These are phyloP conservation scores for Carex parvula DNA, from an alignment of 176 grass and related monocot genomes.

Conservation along the genomic window DNA sequence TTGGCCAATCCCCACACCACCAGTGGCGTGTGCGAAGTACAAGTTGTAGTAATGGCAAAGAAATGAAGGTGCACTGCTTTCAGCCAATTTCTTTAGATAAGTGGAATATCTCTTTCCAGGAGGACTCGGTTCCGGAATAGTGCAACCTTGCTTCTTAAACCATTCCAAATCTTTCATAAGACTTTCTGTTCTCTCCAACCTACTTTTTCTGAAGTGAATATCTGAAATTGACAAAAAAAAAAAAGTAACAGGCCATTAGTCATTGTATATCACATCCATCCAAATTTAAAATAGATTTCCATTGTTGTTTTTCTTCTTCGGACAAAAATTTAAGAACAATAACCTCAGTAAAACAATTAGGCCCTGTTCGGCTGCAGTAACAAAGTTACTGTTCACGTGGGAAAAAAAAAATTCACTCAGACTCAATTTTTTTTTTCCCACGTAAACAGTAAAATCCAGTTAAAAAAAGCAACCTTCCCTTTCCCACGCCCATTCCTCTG, in stretches of 20 bases:
- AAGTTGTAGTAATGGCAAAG: constrained; percentile 96
- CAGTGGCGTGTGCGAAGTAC: constrained; percentile 84
- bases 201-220: constrained; percentile 74
- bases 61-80: constrained; percentile 65
- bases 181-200: constrained; percentile 54
- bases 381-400: too few relatives aligned
- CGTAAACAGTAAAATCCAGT: too few relatives aligned
- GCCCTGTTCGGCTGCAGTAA: too few relatives aligned
- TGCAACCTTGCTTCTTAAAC: constrained; percentile 63
- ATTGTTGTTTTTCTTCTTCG: background rate
- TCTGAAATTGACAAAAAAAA: constrained; percentile 50
- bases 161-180: constrained; percentile 74
- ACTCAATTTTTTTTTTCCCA: too few relatives aligned
- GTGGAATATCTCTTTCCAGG: constrained; percentile 64
- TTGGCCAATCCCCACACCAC: constrained; percentile 59
- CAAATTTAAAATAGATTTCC: constrained; percentile 1
- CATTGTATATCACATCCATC: background rate
- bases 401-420: too few relatives aligned
- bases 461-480: too few relatives aligned
- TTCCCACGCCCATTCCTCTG: too few relatives aligned
- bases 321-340: background rate
- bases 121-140: constrained; percentile 58
- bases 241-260: constrained; percentile 24
- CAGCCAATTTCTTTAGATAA: constrained; percentile 68
- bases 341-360: background rate